phyloP scores from a whole-genome alignment of 208 protist genomes.

The Tetramitus jugosus region DNA sequence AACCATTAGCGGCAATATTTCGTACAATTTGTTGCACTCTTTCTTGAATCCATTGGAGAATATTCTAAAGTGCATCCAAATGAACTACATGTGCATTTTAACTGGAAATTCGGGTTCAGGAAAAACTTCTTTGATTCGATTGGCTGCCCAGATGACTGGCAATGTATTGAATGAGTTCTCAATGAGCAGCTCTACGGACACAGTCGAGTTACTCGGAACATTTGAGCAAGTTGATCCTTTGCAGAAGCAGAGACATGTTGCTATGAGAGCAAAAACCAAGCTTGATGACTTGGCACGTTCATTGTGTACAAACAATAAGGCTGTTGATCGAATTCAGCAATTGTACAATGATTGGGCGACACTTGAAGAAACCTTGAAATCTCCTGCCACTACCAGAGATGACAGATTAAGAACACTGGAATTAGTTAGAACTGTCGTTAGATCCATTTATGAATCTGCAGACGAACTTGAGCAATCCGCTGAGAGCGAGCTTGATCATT shows the following conservation, averaged over 20 bases:
- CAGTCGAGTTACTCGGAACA: constrained; percentile 96
- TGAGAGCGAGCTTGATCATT: neutral
- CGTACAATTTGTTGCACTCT: constrained; percentile 33
- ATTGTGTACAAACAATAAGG: neutral
- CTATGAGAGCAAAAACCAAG: neutral
- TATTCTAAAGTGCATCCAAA: constrained; percentile 35
- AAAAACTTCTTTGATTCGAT: constrained; percentile 88
- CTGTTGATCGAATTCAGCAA: neutral
- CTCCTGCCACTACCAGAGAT: no score
- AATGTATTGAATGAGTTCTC: constrained; percentile 85
- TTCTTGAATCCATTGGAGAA: constrained; percentile 35
- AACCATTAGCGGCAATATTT: neutral
- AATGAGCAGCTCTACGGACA: constrained; percentile 95
- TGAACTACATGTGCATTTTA: constrained; percentile 86
- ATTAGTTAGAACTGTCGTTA: neutral
- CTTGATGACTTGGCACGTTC: neutral
- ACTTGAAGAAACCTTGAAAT: neutral
- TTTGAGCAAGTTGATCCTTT: constrained; percentile 95
- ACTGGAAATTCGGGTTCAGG: constrained; percentile 81
- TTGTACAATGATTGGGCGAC: neutral
- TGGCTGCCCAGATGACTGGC: constrained; percentile 78
- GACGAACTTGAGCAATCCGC: neutral
- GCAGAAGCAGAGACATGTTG: constrained; percentile 29
- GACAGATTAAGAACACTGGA: no score
- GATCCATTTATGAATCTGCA: neutral